Conservation (phyloP, 2,329 filamentous ascomycete species). For the Epichloe festucae region DNA sequence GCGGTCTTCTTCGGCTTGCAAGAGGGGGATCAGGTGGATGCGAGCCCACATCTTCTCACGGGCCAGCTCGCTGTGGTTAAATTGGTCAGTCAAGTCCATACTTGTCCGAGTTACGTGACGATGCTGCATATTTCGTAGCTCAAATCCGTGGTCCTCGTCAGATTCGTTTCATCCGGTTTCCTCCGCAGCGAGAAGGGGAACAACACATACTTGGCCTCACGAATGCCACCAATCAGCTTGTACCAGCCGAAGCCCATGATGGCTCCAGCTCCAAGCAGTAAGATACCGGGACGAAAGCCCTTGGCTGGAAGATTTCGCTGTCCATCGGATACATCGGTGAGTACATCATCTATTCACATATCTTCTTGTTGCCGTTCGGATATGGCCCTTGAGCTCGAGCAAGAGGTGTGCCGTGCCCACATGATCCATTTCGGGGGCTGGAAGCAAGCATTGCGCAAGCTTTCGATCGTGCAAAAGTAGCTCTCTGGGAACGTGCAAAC, state of each 20-base stretch:
- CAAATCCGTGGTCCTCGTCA: no score
- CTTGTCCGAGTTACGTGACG: no score
- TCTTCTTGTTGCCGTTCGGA: no score
- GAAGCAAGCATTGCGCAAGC: no score
- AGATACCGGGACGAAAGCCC: conserved; percentile 72
- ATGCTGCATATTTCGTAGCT: no score
- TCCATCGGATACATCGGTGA: background rate
- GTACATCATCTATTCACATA: no score
- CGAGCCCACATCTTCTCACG: conserved; percentile 98
- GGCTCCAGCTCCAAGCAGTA: conserved; percentile 62
- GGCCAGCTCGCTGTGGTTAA: conserved; percentile 61
- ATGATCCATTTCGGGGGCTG: no score
- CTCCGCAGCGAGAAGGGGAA: no score
- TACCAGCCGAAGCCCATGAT: conserved; percentile 90
- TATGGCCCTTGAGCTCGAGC: no score
- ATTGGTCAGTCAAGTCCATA: background rate
- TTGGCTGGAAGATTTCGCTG: conserved; percentile 85
- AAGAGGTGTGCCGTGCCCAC: no score
- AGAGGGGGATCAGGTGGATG: conserved; percentile 83
- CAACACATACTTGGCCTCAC: conserved; percentile 73
- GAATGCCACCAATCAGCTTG: conserved; percentile 65
- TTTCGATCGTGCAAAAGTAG: no score
- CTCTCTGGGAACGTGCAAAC: background rate
- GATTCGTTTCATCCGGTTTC: no score
- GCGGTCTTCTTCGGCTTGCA: conserved; percentile 94